Evolutionary conservation across 306 rosid species (phyloP).

Genomic region (Cicer pinnatifidum): DNA sequence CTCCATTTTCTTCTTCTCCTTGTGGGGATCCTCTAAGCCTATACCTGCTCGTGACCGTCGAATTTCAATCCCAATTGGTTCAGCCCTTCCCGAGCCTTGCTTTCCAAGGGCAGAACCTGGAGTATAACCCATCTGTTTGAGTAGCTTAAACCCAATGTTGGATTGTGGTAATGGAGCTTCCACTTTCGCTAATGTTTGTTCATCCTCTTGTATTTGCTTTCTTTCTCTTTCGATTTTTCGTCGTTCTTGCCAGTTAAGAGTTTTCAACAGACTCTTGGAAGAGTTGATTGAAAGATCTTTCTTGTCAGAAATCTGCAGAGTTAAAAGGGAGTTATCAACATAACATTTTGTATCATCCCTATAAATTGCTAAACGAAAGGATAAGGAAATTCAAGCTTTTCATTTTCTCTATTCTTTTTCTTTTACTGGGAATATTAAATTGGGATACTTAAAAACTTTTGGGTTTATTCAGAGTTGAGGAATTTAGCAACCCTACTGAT

Average conservation of each 20-base stretch:
- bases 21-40: conserved; percentile 68
- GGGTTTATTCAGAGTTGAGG: too few relatives aligned
- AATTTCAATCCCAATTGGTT: conserved; percentile 79
- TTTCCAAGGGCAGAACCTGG: conserved; percentile 87
- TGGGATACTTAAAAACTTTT: too few relatives aligned
- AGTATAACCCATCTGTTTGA: conserved; percentile 87
- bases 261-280: conserved; percentile 60
- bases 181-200: conserved; percentile 73
- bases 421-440: too few relatives aligned
- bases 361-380: conserved; percentile 4
- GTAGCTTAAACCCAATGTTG: conserved; percentile 82
- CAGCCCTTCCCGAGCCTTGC: conserved; percentile 75
- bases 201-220: conserved; percentile 80
- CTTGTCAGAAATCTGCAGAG: conserved; percentile 51
- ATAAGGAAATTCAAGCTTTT: conserved; percentile 1
- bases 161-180: conserved; percentile 92
- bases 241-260: conserved; percentile 78
- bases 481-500: neutral
- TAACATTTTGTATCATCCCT: neutral
- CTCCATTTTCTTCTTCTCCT: conserved; percentile 76
- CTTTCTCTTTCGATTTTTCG: conserved; percentile 66
- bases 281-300: conserved; percentile 45
- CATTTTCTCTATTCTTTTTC: neutral
- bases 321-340: conserved; percentile 3
- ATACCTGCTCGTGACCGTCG: conserved; percentile 93